Base-by-base conservation (phyloP, 305 asterid species). In the Fraxinus velutina region DNA sequence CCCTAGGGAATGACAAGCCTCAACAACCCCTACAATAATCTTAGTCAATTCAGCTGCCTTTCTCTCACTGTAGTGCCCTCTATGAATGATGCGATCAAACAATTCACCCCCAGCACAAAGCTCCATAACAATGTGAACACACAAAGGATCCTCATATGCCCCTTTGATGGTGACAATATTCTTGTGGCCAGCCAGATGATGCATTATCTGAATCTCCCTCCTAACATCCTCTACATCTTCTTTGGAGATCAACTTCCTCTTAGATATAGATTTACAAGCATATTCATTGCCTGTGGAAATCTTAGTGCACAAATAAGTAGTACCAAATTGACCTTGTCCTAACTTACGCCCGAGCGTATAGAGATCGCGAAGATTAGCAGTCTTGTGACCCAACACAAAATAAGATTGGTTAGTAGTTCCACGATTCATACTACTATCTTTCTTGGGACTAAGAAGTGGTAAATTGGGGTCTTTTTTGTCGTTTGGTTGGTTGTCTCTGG, bases 201-300 rank as follows among this genome's bases (percentile, higher is more conserved):
- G 97, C 98, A 94, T 94, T 77, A 94, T 92, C 91, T 94, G 97
- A 88, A 94, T 92, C 91, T 94, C 98, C 89, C 98, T 92, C 77
- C 97, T 84, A 6, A 94, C 98, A 84, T 94, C 98, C 83, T 93
- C 97, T 0, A 94, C 94, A 24, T 94, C 98, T 84, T 93, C 98
- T 80, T 82, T 90, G 21, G 98, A 91, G 42, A 90, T 93, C 84
- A 94, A 73, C 84, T 92, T 94, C 88, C 97, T 90, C 94, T 94
- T 94, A 33, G 95, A 83, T 78, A 94, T 93, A 36, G 98, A 94
- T 82, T 94, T 94, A 80, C 98, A 94, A 47, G 98, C 98, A 75
- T 88, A 94, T 32, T 93, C 93, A 52, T 60, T 68, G 57, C 94
- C 89, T 0, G 97, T 84, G 73, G 93, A 80, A 22, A 82, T 78